Conservation (phyloP, 306 rosid species). For the Casuarina cunninghamiana region DNA sequence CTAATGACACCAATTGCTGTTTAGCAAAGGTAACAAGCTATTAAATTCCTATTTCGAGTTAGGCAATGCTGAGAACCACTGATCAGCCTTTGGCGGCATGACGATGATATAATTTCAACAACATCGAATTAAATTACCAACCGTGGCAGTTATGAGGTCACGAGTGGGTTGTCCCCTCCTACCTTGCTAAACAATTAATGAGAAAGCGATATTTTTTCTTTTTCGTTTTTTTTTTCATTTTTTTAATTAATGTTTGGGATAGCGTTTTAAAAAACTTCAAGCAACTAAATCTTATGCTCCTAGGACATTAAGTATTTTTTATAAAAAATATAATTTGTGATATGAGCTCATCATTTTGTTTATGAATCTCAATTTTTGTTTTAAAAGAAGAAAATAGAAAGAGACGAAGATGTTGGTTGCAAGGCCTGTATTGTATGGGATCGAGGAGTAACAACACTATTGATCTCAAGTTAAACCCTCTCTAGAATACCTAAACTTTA, state of each 20-base stretch:
- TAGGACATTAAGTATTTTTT: too few relatives aligned
- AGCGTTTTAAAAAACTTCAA: too few relatives aligned
- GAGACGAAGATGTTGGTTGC: background rate
- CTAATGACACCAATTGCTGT: too few relatives aligned
- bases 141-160: constrained; percentile 28
- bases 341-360: background rate
- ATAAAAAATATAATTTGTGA: too few relatives aligned
- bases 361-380: background rate
- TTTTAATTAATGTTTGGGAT: too few relatives aligned
- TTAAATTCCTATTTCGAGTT: too few relatives aligned
- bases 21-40: too few relatives aligned
- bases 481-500: background rate
- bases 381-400: background rate
- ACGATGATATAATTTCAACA: too few relatives aligned
- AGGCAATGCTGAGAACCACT: too few relatives aligned
- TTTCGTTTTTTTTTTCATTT: too few relatives aligned
- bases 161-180: constrained; percentile 42
- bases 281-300: too few relatives aligned
- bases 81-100: too few relatives aligned
- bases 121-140: background rate
- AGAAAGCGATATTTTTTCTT: constrained; percentile 5
- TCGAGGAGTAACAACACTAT: background rate
- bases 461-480: background rate
- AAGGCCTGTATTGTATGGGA: background rate
- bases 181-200: constrained; percentile 27